Evolutionary conservation across 169 alveolate species (phyloP).

Genomic region (Eimeria brunetti): DNA sequence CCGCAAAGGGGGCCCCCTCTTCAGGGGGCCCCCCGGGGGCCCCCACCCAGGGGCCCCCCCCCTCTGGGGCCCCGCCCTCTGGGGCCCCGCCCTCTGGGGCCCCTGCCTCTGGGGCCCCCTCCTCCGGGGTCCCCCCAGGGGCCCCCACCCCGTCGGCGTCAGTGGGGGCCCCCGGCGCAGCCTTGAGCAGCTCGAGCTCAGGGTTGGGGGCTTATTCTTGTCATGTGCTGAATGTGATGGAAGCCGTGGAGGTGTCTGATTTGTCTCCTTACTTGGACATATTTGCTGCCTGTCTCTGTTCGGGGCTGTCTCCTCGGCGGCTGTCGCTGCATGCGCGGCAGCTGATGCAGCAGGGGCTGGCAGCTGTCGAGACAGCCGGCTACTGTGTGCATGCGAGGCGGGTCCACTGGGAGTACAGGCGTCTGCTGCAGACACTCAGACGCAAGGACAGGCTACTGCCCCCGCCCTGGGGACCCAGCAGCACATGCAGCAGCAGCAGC

Average conservation of each 20-base stretch:
- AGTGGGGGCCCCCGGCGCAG: background rate
- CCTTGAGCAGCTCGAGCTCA: background rate
- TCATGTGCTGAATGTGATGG: slow-evolving; percentile 49
- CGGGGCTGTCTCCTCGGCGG: slow-evolving; percentile 29
- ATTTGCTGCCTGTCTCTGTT: slow-evolving; percentile 7
- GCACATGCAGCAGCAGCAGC: no score
- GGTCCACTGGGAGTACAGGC: background rate
- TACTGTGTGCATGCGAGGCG: slow-evolving; percentile 31
- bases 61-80: no score
- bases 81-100: slow-evolving; percentile 4
- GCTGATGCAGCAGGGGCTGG: slow-evolving; percentile 9
- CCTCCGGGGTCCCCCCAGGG: background rate
- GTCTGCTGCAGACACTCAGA: background rate
- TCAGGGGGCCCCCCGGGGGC: background rate
- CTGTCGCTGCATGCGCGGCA: slow-evolving; percentile 26
- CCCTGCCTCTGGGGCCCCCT: background rate
- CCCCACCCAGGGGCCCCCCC: no score
- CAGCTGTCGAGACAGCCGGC: background rate
- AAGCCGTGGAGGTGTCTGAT: slow-evolving; percentile 24
- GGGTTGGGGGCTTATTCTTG: background rate
- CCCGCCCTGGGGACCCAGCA: background rate
- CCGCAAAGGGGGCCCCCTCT: background rate
- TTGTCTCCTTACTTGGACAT: slow-evolving; percentile 39
- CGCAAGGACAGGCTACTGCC: background rate
- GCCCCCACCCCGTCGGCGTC: slow-evolving; percentile 13